These are phyloP conservation scores for Hymenoscyphus occultus DNA, from an alignment of 2,329 filamentous ascomycete genomes.

Conservation along the genomic window DNA sequence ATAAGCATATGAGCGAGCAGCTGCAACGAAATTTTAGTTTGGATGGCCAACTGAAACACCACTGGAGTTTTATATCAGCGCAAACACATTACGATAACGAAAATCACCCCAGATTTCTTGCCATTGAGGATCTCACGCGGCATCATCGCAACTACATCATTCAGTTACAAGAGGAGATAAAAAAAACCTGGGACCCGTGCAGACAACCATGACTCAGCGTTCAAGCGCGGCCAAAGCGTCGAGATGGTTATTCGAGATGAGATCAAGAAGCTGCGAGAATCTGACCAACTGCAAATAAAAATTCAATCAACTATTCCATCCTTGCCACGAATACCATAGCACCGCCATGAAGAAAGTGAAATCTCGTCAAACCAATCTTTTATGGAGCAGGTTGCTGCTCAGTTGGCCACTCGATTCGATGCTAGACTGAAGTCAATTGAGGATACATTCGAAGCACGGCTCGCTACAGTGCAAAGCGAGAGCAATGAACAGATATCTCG, in stretches of 20 bases:
- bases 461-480: background rate
- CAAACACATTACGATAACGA: background rate
- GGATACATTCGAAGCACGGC: background rate
- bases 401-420: background rate
- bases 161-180: background rate
- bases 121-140: background rate
- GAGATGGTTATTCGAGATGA: background rate
- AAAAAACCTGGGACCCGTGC: background rate
- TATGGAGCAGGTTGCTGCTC: background rate
- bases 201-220: background rate
- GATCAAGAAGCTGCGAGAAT: background rate
- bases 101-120: background rate
- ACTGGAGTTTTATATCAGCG: background rate
- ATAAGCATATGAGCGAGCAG: slow-evolving; percentile 1
- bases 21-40: background rate
- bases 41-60: background rate
- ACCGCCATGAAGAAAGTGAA: background rate
- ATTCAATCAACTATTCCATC: background rate
- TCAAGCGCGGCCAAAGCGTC: background rate
- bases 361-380: background rate
- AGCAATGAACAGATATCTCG: background rate
- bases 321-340: background rate
- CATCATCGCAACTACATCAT: background rate
- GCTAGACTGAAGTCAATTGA: background rate
- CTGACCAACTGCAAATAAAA: background rate